These are phyloP conservation scores for Cutaneotrichosporon mucoides DNA, from an alignment of 1,284 basidiomycete genomes.

Conservation along the genomic window DNA sequence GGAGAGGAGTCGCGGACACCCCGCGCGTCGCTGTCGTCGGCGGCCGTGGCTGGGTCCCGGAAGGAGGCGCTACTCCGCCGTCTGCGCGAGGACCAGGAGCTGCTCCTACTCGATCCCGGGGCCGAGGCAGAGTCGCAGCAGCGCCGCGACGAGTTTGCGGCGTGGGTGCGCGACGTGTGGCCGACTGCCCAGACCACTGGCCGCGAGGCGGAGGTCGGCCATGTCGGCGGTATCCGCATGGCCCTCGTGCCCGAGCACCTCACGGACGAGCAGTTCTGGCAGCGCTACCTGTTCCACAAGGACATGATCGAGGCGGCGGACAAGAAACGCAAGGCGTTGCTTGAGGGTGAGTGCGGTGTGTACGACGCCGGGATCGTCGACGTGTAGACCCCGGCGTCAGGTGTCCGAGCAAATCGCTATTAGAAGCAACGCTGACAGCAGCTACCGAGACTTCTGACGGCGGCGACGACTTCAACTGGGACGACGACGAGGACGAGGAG, in stretches of 20 bases:
- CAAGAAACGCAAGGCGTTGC: slow-evolving; percentile 69
- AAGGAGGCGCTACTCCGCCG: slow-evolving; percentile 72
- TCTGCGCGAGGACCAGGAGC: slow-evolving; percentile 68
- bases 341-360: slow-evolving; percentile 59
- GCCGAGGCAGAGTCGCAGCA: slow-evolving; percentile 53
- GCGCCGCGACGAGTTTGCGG: slow-evolving; percentile 58
- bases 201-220: slow-evolving; percentile 45
- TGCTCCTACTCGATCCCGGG: slow-evolving; percentile 71
- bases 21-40: slow-evolving; percentile 7
- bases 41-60: slow-evolving; percentile 50
- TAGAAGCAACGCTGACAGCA: not conserved
- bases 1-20: slow-evolving; percentile 33
- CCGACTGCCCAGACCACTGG: slow-evolving; percentile 43
- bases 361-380: too few species aligned
- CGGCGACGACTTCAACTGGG: slow-evolving; percentile 49
- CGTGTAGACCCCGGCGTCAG: too few species aligned
- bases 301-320: slow-evolving; percentile 81
- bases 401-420: too few species aligned
- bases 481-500: slow-evolving; percentile 37
- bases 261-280: slow-evolving; percentile 74
- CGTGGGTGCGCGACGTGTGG: slow-evolving; percentile 60
- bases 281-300: slow-evolving; percentile 84
- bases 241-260: slow-evolving; percentile 67
- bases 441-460: slow-evolving; percentile 8
- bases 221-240: slow-evolving; percentile 59